Conservation (phyloP, 805 yeast genomes). For the Wickerhamiella sorbophila region DNA sequence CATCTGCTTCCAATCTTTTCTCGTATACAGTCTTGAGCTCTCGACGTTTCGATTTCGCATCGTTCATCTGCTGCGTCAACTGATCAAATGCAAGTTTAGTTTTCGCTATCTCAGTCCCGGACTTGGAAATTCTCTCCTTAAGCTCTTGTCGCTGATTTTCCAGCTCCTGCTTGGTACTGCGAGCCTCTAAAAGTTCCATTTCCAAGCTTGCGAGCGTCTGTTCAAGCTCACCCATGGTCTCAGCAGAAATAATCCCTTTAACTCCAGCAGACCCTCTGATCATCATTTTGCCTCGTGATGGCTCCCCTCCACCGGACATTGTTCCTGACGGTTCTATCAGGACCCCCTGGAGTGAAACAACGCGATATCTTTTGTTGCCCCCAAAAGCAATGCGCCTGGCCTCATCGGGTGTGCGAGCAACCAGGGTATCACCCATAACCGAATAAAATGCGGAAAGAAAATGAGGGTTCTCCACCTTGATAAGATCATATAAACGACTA, state of each 20-base stretch:
- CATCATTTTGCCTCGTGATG: conserved; percentile 61
- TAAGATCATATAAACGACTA: conserved; percentile 74
- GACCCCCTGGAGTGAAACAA: conserved; percentile 86
- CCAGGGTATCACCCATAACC: conserved; percentile 74
- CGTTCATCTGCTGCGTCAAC: conserved; percentile 19
- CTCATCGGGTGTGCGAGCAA: conserved; percentile 59
- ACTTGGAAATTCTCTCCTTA: conserved; percentile 37
- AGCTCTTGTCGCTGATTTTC: conserved; percentile 39
- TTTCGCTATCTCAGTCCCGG: conserved; percentile 42
- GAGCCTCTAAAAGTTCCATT: conserved; percentile 9
- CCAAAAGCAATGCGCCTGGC: conserved; percentile 88
- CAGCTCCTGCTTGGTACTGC: conserved; percentile 32
- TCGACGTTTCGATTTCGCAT: conserved; percentile 44
- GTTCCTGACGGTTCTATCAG: conserved; percentile 89
- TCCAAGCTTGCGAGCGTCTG: conserved; percentile 7
- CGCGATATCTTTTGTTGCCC: conserved; percentile 52
- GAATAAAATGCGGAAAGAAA: conserved; percentile 84
- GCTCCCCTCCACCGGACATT: conserved; percentile 86
- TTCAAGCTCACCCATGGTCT: conserved; percentile 12
- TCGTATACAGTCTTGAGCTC: conserved; percentile 55
- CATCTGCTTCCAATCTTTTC: conserved; percentile 45
- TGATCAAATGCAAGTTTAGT: conserved; percentile 44
- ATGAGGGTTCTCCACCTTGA: conserved; percentile 47
- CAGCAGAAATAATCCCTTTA: conserved; percentile 6
- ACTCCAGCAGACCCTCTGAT: conserved; percentile 1